A percentile compares a stretch with the other conserved stretches of the same genome.
Evolutionary conservation across 2,329 filamentous ascomycete genomes (phyloP).

Genomic region (Talaromyces sp.): DNA sequence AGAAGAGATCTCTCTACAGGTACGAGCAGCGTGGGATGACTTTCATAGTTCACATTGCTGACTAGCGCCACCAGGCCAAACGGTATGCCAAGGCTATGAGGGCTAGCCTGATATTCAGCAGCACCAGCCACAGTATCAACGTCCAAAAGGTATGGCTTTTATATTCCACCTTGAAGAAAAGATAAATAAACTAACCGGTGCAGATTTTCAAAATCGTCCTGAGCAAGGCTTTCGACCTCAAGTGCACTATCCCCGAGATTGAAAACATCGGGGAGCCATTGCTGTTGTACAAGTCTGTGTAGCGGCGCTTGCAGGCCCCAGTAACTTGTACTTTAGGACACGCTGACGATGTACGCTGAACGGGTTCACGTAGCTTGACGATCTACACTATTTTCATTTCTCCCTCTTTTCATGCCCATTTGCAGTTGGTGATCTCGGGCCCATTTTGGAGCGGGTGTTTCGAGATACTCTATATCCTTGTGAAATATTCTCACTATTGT

Average conservation of each 20-base stretch:
- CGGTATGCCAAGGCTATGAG: slow-evolving; percentile 98
- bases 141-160: slow-evolving; percentile 76
- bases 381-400: not conserved
- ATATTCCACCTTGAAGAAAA: not conserved
- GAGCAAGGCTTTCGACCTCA: slow-evolving; percentile 96
- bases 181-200: not conserved
- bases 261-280: slow-evolving; percentile 96
- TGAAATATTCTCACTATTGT: not conserved
- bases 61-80: slow-evolving; percentile 59
- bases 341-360: slow-evolving; percentile 29
- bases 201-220: slow-evolving; percentile 99
- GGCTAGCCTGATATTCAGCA: slow-evolving; percentile 94
- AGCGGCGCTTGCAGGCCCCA: slow-evolving; percentile 17
- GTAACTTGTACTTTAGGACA: slow-evolving; percentile 7
- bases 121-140: slow-evolving; percentile 98
- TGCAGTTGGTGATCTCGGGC: not conserved
- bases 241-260: slow-evolving; percentile 98
- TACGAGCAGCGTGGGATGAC: slow-evolving; percentile 32
- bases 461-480: not conserved
- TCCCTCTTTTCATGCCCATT: not conserved
- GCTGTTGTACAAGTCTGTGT: slow-evolving; percentile 71
- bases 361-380: slow-evolving; percentile 27
- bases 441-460: not conserved
- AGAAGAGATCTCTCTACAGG: slow-evolving; percentile 96
- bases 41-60: slow-evolving; percentile 12